Conservation (phyloP, 164 flowering plant genomes). For the Umbilicus rupestris region DNA sequence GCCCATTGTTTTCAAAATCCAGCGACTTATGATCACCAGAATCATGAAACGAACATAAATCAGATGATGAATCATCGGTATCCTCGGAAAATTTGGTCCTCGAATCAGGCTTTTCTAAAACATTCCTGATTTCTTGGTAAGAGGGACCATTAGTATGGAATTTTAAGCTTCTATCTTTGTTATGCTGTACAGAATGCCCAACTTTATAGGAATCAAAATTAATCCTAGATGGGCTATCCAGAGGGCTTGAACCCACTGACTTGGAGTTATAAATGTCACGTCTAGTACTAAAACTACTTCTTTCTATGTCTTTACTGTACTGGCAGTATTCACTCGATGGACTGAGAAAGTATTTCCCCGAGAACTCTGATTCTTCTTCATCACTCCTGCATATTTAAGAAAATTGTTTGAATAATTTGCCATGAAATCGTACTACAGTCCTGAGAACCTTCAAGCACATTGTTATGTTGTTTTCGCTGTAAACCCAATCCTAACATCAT, state of each 20-base stretch:
- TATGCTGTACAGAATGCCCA: conserved; percentile 8
- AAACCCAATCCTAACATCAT: no score
- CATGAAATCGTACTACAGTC: background rate
- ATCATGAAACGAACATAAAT: conserved; percentile 16
- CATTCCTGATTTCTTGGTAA: conserved; percentile 35
- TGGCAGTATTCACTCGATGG: conserved; percentile 32
- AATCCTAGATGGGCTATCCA: conserved; percentile 60
- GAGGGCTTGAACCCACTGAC: conserved; percentile 72
- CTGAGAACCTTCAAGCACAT: no score
- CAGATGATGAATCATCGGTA: conserved; percentile 33
- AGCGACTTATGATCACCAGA: conserved; percentile 38
- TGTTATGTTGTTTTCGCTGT: no score
- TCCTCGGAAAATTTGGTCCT: conserved; percentile 32
- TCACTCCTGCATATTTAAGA: conserved; percentile 57
- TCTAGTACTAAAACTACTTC: conserved; percentile 55
- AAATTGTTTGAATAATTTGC: background rate
- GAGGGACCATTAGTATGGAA: conserved; percentile 21
- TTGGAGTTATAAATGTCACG: conserved; percentile 32
- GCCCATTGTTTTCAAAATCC: conserved; percentile 74
- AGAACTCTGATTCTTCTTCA: conserved; percentile 62
- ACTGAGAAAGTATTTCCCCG: conserved; percentile 38
- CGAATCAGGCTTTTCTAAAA: conserved; percentile 36
- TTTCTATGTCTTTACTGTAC: conserved; percentile 60
- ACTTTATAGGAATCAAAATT: conserved; percentile 41
- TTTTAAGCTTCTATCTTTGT: background rate